Percentiles rank a stretch among this genome's conserved stretches.
phyloP scores from a whole-genome alignment of 2,329 filamentous ascomycete genomes.

The Talaromyces islandicus region DNA sequence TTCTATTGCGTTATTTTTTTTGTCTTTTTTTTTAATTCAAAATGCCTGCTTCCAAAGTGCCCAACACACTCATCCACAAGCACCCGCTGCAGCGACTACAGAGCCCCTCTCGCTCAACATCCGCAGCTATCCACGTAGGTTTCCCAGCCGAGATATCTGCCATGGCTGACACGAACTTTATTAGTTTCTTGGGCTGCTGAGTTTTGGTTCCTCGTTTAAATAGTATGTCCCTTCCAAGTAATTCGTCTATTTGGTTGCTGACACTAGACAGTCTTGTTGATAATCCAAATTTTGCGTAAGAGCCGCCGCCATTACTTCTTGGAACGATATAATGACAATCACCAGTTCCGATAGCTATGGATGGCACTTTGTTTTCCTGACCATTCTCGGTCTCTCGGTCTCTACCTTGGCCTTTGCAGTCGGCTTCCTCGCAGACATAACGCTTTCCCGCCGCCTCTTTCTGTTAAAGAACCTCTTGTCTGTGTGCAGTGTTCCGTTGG shows the following conservation, averaged over 20 bases:
- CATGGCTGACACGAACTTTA: constrained; percentile 15
- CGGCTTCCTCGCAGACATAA: constrained; percentile 52
- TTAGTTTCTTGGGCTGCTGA: constrained; percentile 34
- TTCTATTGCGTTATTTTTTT: background rate
- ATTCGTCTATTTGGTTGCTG: background rate
- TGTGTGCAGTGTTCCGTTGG: constrained; percentile 53
- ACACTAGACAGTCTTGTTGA: constrained; percentile 31
- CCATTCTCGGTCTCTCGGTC: constrained; percentile 55
- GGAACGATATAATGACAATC: constrained; percentile 1
- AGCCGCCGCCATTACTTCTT: constrained; percentile 4
- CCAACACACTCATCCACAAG: constrained; percentile 19
- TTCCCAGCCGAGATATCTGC: background rate
- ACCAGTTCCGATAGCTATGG: constrained; percentile 54
- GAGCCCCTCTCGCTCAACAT: constrained; percentile 39
- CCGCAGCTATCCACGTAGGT: constrained; percentile 39
- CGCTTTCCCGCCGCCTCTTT: constrained; percentile 48
- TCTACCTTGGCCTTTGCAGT: constrained; percentile 50
- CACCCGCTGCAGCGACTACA: constrained; percentile 40
- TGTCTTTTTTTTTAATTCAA: no score
- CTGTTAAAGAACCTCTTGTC: constrained; percentile 53
- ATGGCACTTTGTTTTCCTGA: constrained; percentile 62
- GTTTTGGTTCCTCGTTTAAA: constrained; percentile 41
- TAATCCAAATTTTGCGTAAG: constrained; percentile 38
- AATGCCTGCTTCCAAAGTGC: constrained; percentile 9
- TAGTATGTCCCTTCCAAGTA: constrained; percentile 24